Evolutionary conservation across 805 yeast genomes (phyloP), one percentile per base, ranked within the genome.

Genomic region (Wickerhamiella vanderwaltii): DNA sequence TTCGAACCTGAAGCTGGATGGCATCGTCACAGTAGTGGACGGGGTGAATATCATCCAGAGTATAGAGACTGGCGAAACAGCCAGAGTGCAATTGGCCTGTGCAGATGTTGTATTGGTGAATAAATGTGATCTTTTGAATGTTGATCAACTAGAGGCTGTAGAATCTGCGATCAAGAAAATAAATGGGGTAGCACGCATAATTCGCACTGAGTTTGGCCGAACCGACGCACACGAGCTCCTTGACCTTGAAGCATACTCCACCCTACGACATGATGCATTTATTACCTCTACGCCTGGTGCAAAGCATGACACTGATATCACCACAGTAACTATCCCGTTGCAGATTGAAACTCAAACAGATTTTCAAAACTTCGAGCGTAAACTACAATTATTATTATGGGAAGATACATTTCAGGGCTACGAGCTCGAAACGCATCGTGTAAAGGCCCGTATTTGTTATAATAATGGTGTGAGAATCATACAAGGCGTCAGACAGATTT

Each of bases 401-500:
- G 91, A 73, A 51, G 68, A 62, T 44, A 62, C 51, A 16, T 65
- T 67, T 24, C 65, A 61, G 19, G 70, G 61, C 2, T 59, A 60
- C 23, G 52, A 53, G 1, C 68, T 73, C 3, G 95, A 85, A 47
- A 68, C 91, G 2, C 95, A 86, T 51, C 64, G 97, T 47, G 64
- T 80, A 2, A 91, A 91, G 56, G 97, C 95, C 1, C 58, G 83
- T 7, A 48, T 86, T 6, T 69, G 77, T 2, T 51, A 57, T n/a
- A 54, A 59, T 6, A 57, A 55, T 2, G 53, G 59, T 3, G 50
- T 57, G 17, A 68, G 72, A 48, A 81, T 86, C 6, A 62, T 91
- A 9, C 98, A 91, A 58, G 97, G 94, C 9, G 98, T 91, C 0
- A 68, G 97, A 46, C 91, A 86, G 43, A 85, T 94, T 0, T 91